Base-by-base conservation (phyloP, 441 rosid species). In the Eruca vesicaria region DNA sequence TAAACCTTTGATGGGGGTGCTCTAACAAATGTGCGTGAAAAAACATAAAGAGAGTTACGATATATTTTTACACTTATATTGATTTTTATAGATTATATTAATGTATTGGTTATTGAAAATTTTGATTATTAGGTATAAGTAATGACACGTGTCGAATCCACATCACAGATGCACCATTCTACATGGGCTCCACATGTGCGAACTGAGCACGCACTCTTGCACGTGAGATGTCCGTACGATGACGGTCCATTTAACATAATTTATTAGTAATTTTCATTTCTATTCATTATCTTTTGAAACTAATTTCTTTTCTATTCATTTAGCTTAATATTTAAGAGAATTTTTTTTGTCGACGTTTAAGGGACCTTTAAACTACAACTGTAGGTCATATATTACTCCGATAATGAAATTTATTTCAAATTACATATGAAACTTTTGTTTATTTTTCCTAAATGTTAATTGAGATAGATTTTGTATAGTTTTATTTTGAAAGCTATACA, bases 211-310 rank as follows among this genome's bases (percentile, higher is more conserved):
- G 66, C 71, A 77, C 76, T 65, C 80, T 59, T 71, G 72, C 80
- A 77, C 80, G 80, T 77, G 80, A 59, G 48, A 33, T 71, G 76
- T 71, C 80, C 80, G 80, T 77, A 76, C 80, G 35, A 23, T 57
- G 75, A 65, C 56, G 67, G 61, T 63, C 66, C 69, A 56, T 68
- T 55, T 26, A 23, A 38, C 62, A 21, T 29, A 2, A 19, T 15
- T 45, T 23, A 1, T 23, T 23, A n/a, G n/a, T n/a, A n/a, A n/a
- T n/a, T n/a, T n/a, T n/a, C n/a, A n/a, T n/a, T n/a, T n/a, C n/a
- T n/a, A n/a, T n/a, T n/a, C n/a, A n/a, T n/a, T n/a, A n/a, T n/a
- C n/a, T 23, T 23, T 23, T 23, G 28, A 23, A 3, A 26, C 3
- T 2, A 26, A 41, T 73, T 63, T 16, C 0, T 29, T 29, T 19